Conservation (phyloP, 257 asterid species). For the Salvia miltiorrhiza region DNA sequence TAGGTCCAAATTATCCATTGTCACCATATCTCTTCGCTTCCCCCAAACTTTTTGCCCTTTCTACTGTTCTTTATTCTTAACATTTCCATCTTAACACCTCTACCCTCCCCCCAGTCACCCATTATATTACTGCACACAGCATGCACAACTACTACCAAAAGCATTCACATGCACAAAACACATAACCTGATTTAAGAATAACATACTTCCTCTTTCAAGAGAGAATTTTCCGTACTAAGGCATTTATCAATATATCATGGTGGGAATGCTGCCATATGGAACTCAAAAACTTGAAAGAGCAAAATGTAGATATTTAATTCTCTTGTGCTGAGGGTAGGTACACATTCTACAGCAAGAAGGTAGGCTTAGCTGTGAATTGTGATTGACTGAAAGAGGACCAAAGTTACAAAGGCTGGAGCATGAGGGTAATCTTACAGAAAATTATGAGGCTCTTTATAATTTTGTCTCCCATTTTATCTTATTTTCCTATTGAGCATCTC, state of each 20-base stretch:
- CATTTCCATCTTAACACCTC: not conserved
- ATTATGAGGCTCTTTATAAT: not conserved
- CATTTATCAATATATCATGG: not conserved
- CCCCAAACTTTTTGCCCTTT: not conserved
- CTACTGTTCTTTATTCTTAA: not conserved
- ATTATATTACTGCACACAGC: not conserved
- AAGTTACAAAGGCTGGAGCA: not conserved
- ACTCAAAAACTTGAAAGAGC: not conserved
- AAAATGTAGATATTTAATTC: not conserved
- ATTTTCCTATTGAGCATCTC: not conserved
- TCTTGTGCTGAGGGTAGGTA: no score
- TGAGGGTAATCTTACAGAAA: not conserved
- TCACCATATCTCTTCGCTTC: not conserved
- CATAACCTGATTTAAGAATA: not conserved
- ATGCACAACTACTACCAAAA: not conserved
- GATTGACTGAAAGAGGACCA: not conserved
- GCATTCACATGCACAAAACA: not conserved
- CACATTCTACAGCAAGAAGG: no score
- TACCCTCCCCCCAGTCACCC: not conserved
- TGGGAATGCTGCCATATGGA: not conserved
- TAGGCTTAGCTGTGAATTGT: not conserved
- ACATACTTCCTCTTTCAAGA: not conserved
- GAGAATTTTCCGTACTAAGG: not conserved
- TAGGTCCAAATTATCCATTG: not conserved
- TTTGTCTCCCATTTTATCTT: not conserved